Evolutionary conservation across 2,329 filamentous ascomycete species (phyloP).

Genomic region (Gnomoniopsis sp.): DNA sequence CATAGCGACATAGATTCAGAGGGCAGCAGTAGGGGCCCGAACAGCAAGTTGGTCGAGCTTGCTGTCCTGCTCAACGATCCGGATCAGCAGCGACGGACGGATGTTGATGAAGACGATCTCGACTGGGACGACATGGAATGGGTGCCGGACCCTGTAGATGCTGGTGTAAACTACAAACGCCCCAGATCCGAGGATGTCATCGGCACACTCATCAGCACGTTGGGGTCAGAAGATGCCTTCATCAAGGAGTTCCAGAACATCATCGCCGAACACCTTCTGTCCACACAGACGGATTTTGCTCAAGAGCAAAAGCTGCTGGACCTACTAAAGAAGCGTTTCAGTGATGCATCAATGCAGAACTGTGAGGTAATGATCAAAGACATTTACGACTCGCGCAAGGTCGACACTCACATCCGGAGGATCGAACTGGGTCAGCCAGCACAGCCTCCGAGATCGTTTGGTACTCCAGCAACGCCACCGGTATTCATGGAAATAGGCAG

Average conservation of each 20-base stretch:
- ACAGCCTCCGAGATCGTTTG: slow-evolving; percentile 9
- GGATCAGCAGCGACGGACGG: slow-evolving; percentile 48
- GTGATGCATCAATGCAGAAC: slow-evolving; percentile 79
- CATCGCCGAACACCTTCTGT: slow-evolving; percentile 76
- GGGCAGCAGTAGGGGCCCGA: background rate
- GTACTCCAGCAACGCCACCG: slow-evolving; percentile 20
- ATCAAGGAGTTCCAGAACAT: slow-evolving; percentile 91
- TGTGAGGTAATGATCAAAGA: slow-evolving; percentile 98
- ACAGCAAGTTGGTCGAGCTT: slow-evolving; percentile 60
- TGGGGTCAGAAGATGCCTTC: slow-evolving; percentile 86
- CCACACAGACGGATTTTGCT: slow-evolving; percentile 64
- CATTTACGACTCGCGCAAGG: slow-evolving; percentile 74
- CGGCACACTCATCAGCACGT: slow-evolving; percentile 80
- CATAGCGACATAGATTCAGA: background rate
- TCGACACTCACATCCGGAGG: slow-evolving; percentile 65
- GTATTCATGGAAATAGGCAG: slow-evolving; percentile 14
- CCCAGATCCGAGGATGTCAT: slow-evolving; percentile 87
- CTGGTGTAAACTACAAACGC: slow-evolving; percentile 85
- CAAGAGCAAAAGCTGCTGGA: slow-evolving; percentile 81
- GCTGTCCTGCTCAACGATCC: slow-evolving; percentile 63
- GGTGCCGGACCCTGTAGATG: slow-evolving; percentile 90
- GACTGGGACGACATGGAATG: slow-evolving; percentile 93
- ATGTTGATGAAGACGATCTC: slow-evolving; percentile 64
- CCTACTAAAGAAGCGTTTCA: slow-evolving; percentile 83
- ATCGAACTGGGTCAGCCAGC: slow-evolving; percentile 35